Percentiles rank a stretch among this genome's conserved stretches.
phyloP scores from a whole-genome alignment of 306 rosid genomes.

The Erythrophleum fordii region DNA sequence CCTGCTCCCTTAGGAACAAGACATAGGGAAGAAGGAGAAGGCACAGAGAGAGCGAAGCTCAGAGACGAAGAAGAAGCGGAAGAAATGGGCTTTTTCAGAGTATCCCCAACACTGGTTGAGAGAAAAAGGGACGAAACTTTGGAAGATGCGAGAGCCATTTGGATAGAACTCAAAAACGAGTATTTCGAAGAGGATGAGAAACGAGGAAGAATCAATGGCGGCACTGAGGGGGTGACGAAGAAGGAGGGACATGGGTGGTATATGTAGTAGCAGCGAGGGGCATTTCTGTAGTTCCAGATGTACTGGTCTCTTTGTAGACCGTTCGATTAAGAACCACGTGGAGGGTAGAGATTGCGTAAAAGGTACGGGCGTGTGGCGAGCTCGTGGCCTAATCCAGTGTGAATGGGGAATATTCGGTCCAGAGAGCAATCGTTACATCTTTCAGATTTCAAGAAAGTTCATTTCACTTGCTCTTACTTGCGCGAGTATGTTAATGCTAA shows the following conservation, averaged over 20 bases:
- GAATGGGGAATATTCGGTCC: conserved; percentile 32
- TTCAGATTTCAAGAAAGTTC: neutral
- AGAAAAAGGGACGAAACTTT: conserved; percentile 39
- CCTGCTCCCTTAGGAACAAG: conserved; percentile 2
- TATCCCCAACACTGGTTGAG: conserved; percentile 35
- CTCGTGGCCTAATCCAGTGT: conserved; percentile 53
- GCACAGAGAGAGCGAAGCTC: conserved; percentile 18
- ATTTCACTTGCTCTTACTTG: neutral
- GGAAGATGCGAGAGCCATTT: conserved; percentile 48
- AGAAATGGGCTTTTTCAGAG: conserved; percentile 20
- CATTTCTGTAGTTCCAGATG: conserved; percentile 6
- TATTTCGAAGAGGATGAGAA: neutral
- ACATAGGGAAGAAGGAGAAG: neutral
- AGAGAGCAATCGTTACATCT: neutral
- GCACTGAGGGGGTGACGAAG: conserved; percentile 10
- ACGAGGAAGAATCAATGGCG: neutral
- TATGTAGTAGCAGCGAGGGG: conserved; percentile 29
- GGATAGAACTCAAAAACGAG: neutral
- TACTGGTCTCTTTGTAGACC: neutral
- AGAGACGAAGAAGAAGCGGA: conserved; percentile 3
- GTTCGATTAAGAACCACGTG: conserved; percentile 43
- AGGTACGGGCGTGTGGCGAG: conserved; percentile 62
- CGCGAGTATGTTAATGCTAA: neutral
- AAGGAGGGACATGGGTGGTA: neutral
- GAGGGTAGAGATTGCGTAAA: conserved; percentile 2